Evolutionary conservation across 2,329 filamentous ascomycete species (phyloP).

Genomic region (Microdochium paspali): DNA sequence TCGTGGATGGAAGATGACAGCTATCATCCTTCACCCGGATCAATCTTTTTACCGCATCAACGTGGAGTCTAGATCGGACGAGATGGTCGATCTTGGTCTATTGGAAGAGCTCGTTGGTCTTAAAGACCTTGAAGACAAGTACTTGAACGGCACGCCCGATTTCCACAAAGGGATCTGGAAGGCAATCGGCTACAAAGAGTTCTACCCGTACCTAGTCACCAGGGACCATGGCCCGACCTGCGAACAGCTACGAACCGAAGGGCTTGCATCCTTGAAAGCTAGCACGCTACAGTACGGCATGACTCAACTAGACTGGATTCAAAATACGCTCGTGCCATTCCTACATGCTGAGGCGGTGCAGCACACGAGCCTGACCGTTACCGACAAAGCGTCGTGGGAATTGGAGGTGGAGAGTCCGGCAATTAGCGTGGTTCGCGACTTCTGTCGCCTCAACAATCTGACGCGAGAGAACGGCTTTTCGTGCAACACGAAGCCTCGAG

Average conservation of each 20-base stretch:
- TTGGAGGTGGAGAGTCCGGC: background rate
- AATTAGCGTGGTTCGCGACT: background rate
- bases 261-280: background rate
- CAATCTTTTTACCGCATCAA: background rate
- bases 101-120: background rate
- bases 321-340: background rate
- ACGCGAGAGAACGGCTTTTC: background rate
- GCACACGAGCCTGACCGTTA: background rate
- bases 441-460: background rate
- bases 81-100: background rate
- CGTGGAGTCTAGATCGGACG: background rate
- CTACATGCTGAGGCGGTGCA: background rate
- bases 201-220: background rate
- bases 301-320: background rate
- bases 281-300: background rate
- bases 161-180: background rate
- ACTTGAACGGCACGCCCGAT: background rate
- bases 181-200: background rate
- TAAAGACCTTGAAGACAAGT: background rate
- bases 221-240: background rate
- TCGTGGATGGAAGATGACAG: background rate
- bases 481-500: slow-evolving; percentile 25
- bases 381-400: background rate
- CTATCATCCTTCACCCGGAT: background rate
- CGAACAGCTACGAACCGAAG: background rate